These are phyloP conservation scores for Bremia lactucae DNA, from an alignment of 352 stramenopile genomes.

Conservation along the genomic window DNA sequence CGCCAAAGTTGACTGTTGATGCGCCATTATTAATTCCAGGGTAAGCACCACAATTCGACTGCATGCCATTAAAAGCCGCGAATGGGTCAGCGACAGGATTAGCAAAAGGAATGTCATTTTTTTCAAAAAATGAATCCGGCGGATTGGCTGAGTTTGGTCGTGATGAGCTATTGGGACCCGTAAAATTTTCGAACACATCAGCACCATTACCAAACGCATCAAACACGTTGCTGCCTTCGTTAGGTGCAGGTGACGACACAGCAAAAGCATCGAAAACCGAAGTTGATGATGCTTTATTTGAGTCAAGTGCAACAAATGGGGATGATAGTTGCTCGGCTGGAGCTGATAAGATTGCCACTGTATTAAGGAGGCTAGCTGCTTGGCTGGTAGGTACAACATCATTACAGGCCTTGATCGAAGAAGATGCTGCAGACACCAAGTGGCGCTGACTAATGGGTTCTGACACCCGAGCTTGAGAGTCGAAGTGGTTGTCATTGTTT, in stretches of 20 bases:
- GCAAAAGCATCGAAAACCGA: slow-evolving; percentile 31
- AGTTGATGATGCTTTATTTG: slow-evolving; percentile 8
- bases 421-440: slow-evolving; percentile 12
- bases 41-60: slow-evolving; percentile 5
- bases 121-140: slow-evolving; percentile 22
- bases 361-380: slow-evolving; percentile 8
- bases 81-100: slow-evolving; percentile 36
- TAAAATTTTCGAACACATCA: slow-evolving; percentile 25
- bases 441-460: slow-evolving; percentile 8
- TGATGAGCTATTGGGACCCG: slow-evolving; percentile 15
- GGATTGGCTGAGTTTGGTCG: slow-evolving; percentile 22
- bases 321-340: slow-evolving; percentile 11
- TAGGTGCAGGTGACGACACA: slow-evolving; percentile 12
- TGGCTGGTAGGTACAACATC: slow-evolving; percentile 15
- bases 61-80: slow-evolving; percentile 50
- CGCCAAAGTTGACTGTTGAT: slow-evolving; percentile 12
- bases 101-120: slow-evolving; percentile 6
- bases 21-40: slow-evolving; percentile 4
- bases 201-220: slow-evolving; percentile 29
- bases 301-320: slow-evolving; percentile 34
- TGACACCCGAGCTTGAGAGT: slow-evolving; percentile 32
- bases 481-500: slow-evolving; percentile 41
- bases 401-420: slow-evolving; percentile 32
- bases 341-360: slow-evolving; percentile 15
- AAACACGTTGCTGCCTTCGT: slow-evolving; percentile 15